These are phyloP conservation scores for Neophaeococcomyces aloes DNA, from an alignment of 2,329 filamentous ascomycete species.

Conservation along the genomic window DNA sequence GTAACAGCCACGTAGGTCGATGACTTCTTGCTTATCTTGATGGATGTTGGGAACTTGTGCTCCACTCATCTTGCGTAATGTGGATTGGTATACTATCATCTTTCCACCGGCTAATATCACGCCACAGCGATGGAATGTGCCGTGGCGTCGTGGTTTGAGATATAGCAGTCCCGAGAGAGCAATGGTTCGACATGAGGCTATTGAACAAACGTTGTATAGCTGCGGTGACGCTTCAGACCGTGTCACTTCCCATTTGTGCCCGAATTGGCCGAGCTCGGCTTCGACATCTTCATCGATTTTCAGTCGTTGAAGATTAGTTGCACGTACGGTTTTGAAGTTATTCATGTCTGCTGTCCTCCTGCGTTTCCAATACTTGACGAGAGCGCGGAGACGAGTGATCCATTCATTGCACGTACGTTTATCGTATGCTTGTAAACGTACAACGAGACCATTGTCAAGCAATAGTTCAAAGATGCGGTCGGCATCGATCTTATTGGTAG, in stretches of 20 bases:
- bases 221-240: slow-evolving; percentile 52
- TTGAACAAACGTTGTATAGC: slow-evolving; percentile 59
- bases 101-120: slow-evolving; percentile 50
- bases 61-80: slow-evolving; percentile 45
- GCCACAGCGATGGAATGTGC: slow-evolving; percentile 50
- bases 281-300: slow-evolving; percentile 57
- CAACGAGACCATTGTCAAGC: slow-evolving; percentile 50
- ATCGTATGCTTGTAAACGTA: slow-evolving; percentile 52
- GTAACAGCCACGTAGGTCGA: slow-evolving; percentile 54
- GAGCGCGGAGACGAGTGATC: slow-evolving; percentile 46
- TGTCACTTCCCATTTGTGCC: slow-evolving; percentile 57
- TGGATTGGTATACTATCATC: slow-evolving; percentile 52
- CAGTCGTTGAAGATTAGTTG: slow-evolving; percentile 48
- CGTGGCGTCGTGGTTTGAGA: slow-evolving; percentile 52
- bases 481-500: slow-evolving; percentile 43
- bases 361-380: slow-evolving; percentile 53
- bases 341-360: slow-evolving; percentile 47
- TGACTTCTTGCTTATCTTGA: slow-evolving; percentile 48
- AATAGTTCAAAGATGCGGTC: slow-evolving; percentile 52
- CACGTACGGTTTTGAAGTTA: slow-evolving; percentile 47
- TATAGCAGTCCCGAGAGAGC: slow-evolving; percentile 53
- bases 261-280: slow-evolving; percentile 55
- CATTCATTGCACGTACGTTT: slow-evolving; percentile 49
- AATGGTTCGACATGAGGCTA: slow-evolving; percentile 52
- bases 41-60: slow-evolving; percentile 50